Conservation (phyloP, 2,329 filamentous ascomycete species). For the Pseudocercospora pini-densiflorae region DNA sequence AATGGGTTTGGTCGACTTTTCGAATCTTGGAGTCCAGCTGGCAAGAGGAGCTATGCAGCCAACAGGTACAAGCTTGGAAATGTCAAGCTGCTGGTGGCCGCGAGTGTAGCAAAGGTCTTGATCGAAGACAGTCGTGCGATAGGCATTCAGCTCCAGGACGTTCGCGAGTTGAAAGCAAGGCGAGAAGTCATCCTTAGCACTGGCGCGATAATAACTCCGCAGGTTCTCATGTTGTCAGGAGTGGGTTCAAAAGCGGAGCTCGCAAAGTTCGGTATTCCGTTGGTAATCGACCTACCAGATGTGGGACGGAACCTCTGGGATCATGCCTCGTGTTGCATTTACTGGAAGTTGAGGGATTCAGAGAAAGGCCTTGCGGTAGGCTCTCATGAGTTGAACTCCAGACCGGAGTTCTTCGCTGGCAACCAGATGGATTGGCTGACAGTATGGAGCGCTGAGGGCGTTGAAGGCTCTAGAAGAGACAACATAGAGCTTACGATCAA, state of each 20-base stretch:
- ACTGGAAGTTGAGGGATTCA: slow-evolving; percentile 34
- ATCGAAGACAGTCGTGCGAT: slow-evolving; percentile 52
- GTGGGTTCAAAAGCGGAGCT: slow-evolving; percentile 62
- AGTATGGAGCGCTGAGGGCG: background rate
- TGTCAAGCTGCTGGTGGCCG: slow-evolving; percentile 56
- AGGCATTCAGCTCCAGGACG: slow-evolving; percentile 47
- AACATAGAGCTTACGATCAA: slow-evolving; percentile 9
- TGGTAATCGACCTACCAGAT: slow-evolving; percentile 62
- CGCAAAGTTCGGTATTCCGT: slow-evolving; percentile 56
- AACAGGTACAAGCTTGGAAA: slow-evolving; percentile 8
- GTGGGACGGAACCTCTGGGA: slow-evolving; percentile 67
- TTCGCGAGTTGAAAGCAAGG: slow-evolving; percentile 16
- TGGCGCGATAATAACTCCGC: slow-evolving; percentile 46
- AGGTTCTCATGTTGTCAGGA: slow-evolving; percentile 62
- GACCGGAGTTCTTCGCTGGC: slow-evolving; percentile 10
- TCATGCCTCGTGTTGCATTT: slow-evolving; percentile 45
- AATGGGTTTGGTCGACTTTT: slow-evolving; percentile 6
- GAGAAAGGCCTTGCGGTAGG: slow-evolving; percentile 22
- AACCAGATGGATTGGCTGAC: slow-evolving; percentile 16
- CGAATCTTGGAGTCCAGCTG: slow-evolving; percentile 7
- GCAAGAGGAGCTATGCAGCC: slow-evolving; percentile 6
- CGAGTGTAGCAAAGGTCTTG: slow-evolving; percentile 55
- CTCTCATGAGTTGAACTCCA: slow-evolving; percentile 10
- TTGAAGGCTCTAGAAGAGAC: slow-evolving; percentile 8
- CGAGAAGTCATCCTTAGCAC: slow-evolving; percentile 48